These are phyloP conservation scores for Scheffersomyces parashehatae DNA, from an alignment of 1,139 yeast genomes.

Conservation along the genomic window DNA sequence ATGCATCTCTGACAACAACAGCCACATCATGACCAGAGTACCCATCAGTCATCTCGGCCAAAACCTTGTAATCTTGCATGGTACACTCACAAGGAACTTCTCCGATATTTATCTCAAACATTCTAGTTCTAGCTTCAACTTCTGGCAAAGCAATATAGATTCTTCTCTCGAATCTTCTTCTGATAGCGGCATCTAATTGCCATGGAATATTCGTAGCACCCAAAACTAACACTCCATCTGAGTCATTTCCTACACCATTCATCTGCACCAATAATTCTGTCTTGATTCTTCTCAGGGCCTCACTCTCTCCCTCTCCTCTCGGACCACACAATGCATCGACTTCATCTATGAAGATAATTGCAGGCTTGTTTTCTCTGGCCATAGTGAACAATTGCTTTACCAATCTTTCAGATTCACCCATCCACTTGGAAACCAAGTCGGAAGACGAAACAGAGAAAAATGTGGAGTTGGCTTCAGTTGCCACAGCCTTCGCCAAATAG, in stretches of 20 bases:
- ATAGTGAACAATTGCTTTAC: slow-evolving; percentile 91
- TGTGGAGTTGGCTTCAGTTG: slow-evolving; percentile 96
- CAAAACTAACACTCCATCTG: slow-evolving; percentile 86
- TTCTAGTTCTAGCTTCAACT: slow-evolving; percentile 80
- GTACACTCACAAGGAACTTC: slow-evolving; percentile 81
- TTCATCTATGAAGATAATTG: slow-evolving; percentile 95
- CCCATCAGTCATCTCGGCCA: slow-evolving; percentile 95
- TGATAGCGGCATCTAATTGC: slow-evolving; percentile 97
- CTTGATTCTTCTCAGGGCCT: slow-evolving; percentile 93
- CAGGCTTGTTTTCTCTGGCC: slow-evolving; percentile 96
- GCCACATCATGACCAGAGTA: slow-evolving; percentile 98
- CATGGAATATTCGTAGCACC: slow-evolving; percentile 99
- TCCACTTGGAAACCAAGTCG: slow-evolving; percentile 95
- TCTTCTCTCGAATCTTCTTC: slow-evolving; percentile 94
- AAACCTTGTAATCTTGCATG: slow-evolving; percentile 68
- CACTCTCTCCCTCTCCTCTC: slow-evolving; percentile 97
- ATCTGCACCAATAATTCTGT: slow-evolving; percentile 95
- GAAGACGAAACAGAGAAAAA: slow-evolving; percentile 94
- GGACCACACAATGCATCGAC: slow-evolving; percentile 98
- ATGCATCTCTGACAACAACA: slow-evolving; percentile 93
- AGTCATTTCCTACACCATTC: slow-evolving; percentile 98
- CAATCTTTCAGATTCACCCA: slow-evolving; percentile 96
- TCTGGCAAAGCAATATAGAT: slow-evolving; percentile 96
- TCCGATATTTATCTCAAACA: slow-evolving; percentile 95
- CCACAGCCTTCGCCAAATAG: slow-evolving; percentile 94